phyloP scores from a whole-genome alignment of 2,329 filamentous ascomycete genomes.

The Aspergillus arachidicola region DNA sequence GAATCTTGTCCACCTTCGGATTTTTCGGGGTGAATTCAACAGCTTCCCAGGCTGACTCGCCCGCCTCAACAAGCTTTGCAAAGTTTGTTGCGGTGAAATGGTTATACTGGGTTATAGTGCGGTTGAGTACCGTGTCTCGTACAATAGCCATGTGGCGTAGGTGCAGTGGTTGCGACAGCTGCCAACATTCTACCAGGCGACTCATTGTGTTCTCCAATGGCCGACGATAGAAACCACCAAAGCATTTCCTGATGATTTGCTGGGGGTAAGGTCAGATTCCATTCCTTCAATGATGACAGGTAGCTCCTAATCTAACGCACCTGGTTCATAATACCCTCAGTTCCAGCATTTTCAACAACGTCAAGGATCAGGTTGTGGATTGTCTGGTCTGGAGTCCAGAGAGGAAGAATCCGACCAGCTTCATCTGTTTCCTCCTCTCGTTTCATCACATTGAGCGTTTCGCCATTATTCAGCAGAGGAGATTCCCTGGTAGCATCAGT shows the following conservation, averaged over 20 bases:
- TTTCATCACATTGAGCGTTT: constrained; percentile 16
- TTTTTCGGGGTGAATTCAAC: constrained; percentile 44
- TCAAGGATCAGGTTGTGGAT: constrained; percentile 57
- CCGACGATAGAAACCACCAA: constrained; percentile 57
- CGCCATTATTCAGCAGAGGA: constrained; percentile 17
- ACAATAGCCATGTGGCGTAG: constrained; percentile 60
- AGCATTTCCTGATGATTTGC: constrained; percentile 44
- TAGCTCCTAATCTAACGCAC: constrained; percentile 20
- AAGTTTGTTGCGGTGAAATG: constrained; percentile 60
- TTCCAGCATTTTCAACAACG: constrained; percentile 50
- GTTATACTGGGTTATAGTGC: constrained; percentile 54
- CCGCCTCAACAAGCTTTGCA: constrained; percentile 53
- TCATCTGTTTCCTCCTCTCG: constrained; percentile 30
- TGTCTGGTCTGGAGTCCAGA: constrained; percentile 58
- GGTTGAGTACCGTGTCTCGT: constrained; percentile 54
- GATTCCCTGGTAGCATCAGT: constrained; percentile 19
- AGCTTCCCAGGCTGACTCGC: constrained; percentile 57
- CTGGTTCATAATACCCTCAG: constrained; percentile 52
- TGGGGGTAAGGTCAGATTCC: constrained; percentile 18
- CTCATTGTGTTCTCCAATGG: constrained; percentile 57
- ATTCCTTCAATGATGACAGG: not conserved
- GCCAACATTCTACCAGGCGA: constrained; percentile 59
- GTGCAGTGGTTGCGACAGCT: constrained; percentile 60
- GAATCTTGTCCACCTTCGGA: constrained; percentile 31
- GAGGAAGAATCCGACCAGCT: constrained; percentile 46